Conservation (phyloP, 169 alveolate genomes). For the Toxoplasma gondii region DNA sequence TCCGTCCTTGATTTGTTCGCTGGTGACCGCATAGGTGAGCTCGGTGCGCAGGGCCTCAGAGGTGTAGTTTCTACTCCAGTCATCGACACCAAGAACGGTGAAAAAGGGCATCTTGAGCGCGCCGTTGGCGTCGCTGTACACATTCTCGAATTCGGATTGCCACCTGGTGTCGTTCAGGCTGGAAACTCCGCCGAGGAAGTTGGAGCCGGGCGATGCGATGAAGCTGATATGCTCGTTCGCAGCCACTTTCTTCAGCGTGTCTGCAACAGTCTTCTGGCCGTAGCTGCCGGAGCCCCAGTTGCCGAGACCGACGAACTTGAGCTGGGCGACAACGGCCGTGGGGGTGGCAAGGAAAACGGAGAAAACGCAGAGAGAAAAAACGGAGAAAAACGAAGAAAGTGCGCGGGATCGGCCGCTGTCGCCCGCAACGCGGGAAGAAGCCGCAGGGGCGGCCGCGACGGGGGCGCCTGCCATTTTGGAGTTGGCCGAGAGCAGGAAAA, state of each 20-base stretch:
- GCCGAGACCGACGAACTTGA: slow-evolving; percentile 86
- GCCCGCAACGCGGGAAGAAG: neutral
- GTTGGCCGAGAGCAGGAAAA: too few relatives aligned
- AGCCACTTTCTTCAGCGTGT: slow-evolving; percentile 79
- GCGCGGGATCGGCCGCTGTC: neutral
- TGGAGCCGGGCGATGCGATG: slow-evolving; percentile 87
- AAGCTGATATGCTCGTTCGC: slow-evolving; percentile 81
- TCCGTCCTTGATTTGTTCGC: slow-evolving; percentile 58
- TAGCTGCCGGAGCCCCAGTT: slow-evolving; percentile 86
- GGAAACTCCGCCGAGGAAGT: slow-evolving; percentile 85
- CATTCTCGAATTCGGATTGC: slow-evolving; percentile 80
- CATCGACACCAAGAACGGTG: slow-evolving; percentile 87
- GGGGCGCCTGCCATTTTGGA: neutral
- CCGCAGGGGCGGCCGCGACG: neutral
- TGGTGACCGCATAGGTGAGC: slow-evolving; percentile 71
- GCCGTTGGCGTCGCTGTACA: slow-evolving; percentile 82
- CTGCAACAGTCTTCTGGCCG: slow-evolving; percentile 81
- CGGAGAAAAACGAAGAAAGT: neutral
- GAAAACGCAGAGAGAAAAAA: neutral
- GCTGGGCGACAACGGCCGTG: slow-evolving; percentile 59
- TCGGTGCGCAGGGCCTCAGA: slow-evolving; percentile 80
- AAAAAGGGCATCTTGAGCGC: slow-evolving; percentile 84
- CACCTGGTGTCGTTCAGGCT: slow-evolving; percentile 80
- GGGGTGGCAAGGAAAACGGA: neutral
- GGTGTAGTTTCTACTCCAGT: slow-evolving; percentile 87